A percentile compares a stretch with the other conserved stretches of the same genome.
Conservation (phyloP, 2,329 filamentous ascomycete genomes). For the Hortaea sp. region DNA sequence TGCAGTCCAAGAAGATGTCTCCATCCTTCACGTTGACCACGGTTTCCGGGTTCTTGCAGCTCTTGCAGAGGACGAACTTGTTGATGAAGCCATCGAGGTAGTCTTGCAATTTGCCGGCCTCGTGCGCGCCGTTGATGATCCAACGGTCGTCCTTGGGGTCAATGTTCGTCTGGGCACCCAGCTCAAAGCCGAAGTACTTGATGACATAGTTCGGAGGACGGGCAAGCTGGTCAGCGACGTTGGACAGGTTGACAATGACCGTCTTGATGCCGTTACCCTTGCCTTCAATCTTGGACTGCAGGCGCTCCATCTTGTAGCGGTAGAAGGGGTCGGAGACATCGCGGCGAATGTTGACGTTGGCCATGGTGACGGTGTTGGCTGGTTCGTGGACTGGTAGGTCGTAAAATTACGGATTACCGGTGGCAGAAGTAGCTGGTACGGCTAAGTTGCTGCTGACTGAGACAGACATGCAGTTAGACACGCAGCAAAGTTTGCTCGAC, state of each 20-base stretch:
- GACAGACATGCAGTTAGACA: constrained; percentile 51
- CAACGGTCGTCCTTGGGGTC: constrained; percentile 96
- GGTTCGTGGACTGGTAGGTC: constrained; percentile 3
- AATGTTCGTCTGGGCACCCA: constrained; percentile 96
- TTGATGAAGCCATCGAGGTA: constrained; percentile 97
- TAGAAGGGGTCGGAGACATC: constrained; percentile 99
- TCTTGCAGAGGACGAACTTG: constrained; percentile 98
- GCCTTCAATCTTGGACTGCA: constrained; percentile 98
- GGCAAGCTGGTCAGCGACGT: constrained; percentile 81
- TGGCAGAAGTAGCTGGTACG: constrained; percentile 1
- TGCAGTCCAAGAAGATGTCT: constrained; percentile 89
- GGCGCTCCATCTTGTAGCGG: constrained; percentile 99
- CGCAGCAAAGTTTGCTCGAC: constrained; percentile 18
- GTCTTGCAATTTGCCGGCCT: constrained; percentile 90
- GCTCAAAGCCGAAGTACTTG: constrained; percentile 99
- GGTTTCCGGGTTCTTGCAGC: constrained; percentile 99
- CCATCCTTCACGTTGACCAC: constrained; percentile 92
- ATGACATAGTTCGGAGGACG: constrained; percentile 92
- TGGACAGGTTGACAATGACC: constrained; percentile 93
- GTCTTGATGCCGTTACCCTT: constrained; percentile 99
- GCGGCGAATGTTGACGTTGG: constrained; percentile 95
- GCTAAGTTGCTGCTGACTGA: constrained; percentile 12
- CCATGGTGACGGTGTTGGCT: constrained; percentile 60
- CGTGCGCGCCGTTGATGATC: constrained; percentile 99
- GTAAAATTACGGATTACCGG: constrained; percentile 2